Conservation (phyloP, 2,329 filamentous ascomycete genomes). For the Clarireedia sp. region DNA sequence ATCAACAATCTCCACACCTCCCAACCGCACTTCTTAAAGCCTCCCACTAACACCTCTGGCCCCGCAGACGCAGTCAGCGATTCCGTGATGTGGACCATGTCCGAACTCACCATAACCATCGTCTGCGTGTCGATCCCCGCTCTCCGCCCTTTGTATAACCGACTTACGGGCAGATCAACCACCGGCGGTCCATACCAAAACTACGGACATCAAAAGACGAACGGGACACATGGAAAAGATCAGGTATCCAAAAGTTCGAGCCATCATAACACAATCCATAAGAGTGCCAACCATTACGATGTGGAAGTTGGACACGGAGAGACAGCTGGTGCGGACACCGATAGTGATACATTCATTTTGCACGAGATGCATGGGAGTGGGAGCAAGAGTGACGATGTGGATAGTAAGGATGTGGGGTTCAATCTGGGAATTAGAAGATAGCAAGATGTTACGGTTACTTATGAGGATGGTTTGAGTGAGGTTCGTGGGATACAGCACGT, state of each 20-base stretch:
- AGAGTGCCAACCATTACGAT: neutral
- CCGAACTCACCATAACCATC: neutral
- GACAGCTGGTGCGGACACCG: neutral
- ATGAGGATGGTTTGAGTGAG: neutral
- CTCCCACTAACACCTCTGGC: neutral
- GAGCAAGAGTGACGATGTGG: neutral
- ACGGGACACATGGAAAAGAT: no score
- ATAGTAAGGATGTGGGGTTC: no score
- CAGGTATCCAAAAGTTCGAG: no score
- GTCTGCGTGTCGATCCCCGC: conserved; percentile 4
- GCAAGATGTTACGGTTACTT: neutral
- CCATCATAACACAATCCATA: neutral
- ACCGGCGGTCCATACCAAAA: neutral
- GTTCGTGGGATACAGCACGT: conserved; percentile 1
- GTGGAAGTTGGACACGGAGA: neutral
- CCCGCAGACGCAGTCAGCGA: conserved; percentile 1
- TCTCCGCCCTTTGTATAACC: conserved; percentile 3
- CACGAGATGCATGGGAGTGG: neutral
- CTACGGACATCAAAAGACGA: neutral
- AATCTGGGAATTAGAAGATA: neutral
- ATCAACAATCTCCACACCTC: no score
- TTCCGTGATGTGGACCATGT: conserved; percentile 6
- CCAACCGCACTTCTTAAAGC: no score
- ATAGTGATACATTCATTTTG: conserved; percentile 3
- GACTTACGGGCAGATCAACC: neutral